Base-by-base conservation (phyloP, 768 basidiomycete genomes). In the Xerocomus potaroensis region DNA sequence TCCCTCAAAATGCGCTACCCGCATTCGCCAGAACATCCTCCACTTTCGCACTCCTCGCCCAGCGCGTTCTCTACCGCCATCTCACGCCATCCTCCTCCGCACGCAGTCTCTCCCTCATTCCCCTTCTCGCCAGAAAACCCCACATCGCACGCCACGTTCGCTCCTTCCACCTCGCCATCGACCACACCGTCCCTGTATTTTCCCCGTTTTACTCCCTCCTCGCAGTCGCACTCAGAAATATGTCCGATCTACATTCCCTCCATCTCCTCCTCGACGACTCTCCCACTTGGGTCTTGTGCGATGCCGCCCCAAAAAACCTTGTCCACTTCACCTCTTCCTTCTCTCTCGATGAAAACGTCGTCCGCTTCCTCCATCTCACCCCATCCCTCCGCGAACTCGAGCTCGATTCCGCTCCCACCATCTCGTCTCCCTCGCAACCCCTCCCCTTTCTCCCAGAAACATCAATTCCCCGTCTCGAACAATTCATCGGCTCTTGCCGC, bases 31-130 rank as follows among this genome's bases (percentile, higher is more conserved):
- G 60, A 16, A 69, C 78, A 7, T 66, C 53, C 51, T 60, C 73
- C 12, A 51, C 60, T 27, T 56, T 83, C 58, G 66, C 69, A 50
- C 68, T 67, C 44, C 63, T 79, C 54, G 82, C 81, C 0, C 79
- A 78, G 49, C 78, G 79, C 48, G 61, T 72, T 29, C 81, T 90
- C 64, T 90, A 84, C 64, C 74, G 81, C 44, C 64, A 77, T 57
- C 55, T 88, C 53, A n/a, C n/a, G n/a, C n/a, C n/a, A n/a, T 60
- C 68, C 41, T 73, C 79, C 24, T 55, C 70, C 7, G 65, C 72
- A 4, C 68, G 62, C 55, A 79, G 78, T 52, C 71, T 79, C 48
- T 42, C 63, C 53, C 68, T 79, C 60, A 67, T 85, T 46, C 48
- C 64, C 51, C 78, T 81, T 45, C 79, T 89, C 50, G 80, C 84